Conservation (phyloP, 1,284 basidiomycete species). For the Moniliella sp. region DNA sequence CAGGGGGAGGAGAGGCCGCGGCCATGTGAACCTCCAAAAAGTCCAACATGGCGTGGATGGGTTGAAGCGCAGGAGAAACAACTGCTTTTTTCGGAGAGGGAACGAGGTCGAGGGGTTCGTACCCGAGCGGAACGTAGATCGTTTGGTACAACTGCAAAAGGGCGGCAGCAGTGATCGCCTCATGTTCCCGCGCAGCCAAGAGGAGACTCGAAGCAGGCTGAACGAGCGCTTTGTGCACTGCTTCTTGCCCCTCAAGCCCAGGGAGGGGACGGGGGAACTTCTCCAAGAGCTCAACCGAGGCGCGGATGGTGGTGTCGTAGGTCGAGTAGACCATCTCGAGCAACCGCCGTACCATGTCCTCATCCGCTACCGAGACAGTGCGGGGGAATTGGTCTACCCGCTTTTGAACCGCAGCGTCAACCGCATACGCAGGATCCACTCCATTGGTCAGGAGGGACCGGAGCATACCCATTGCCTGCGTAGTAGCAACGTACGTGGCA, state of each 20-base stretch:
- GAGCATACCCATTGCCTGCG: conserved; percentile 2
- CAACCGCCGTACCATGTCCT: conserved; percentile 10
- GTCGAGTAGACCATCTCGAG: conserved; percentile 16
- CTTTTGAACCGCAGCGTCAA: conserved; percentile 3
- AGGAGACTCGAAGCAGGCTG: conserved; percentile 9
- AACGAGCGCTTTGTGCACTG: conserved; percentile 7
- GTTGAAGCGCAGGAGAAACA: conserved; percentile 6
- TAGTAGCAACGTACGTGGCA: conserved; percentile 15
- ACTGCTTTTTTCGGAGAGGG: background rate
- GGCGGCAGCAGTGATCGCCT: conserved; percentile 14
- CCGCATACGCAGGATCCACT: too few species aligned
- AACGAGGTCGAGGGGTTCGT: too few species aligned
- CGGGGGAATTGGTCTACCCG: conserved; percentile 11
- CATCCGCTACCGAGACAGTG: conserved; percentile 5
- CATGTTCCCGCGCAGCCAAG: conserved; percentile 13
- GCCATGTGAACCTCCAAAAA: conserved; percentile 12
- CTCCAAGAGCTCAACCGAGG: conserved; percentile 11
- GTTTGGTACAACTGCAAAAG: conserved; percentile 14
- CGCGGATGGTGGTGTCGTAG: conserved; percentile 14
- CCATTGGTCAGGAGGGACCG: too few species aligned
- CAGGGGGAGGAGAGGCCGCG: too few species aligned
- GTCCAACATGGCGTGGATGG: conserved; percentile 21
- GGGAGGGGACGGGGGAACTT: conserved; percentile 13
- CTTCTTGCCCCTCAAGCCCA: conserved; percentile 5
- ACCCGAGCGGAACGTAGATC: conserved; percentile 15